phyloP scores from a whole-genome alignment of 2,329 filamentous ascomycete genomes.

The Leptosphaerulina australis region DNA sequence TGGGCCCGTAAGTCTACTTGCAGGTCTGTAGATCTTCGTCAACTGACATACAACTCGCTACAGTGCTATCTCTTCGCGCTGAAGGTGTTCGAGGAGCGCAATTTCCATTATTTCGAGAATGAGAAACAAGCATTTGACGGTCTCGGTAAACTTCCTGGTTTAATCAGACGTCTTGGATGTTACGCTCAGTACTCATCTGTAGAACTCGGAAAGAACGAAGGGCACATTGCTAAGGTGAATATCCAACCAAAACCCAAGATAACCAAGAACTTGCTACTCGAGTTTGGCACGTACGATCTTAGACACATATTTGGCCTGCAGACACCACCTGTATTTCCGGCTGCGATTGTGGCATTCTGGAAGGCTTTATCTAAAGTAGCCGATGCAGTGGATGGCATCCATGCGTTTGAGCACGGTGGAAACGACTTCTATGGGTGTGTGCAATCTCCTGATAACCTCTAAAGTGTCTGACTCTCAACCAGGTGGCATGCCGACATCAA shows the following conservation, averaged over 20 bases:
- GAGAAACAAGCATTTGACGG: constrained; percentile 11
- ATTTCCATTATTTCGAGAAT: not conserved
- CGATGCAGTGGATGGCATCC: constrained; percentile 32
- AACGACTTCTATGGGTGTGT: constrained; percentile 6
- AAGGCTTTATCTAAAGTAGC: constrained; percentile 36
- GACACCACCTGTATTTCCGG: constrained; percentile 24
- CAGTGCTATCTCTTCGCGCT: constrained; percentile 13
- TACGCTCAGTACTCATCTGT: not conserved
- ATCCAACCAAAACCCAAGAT: not conserved
- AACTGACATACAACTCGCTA: not conserved
- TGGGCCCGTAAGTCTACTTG: too few relatives aligned
- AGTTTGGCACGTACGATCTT: constrained; percentile 43
- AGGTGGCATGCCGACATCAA: constrained; percentile 55
- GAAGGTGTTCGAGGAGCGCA: constrained; percentile 8
- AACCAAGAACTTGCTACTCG: constrained; percentile 43
- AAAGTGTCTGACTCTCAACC: not conserved
- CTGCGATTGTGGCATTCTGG: constrained; percentile 41
- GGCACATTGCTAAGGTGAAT: too few relatives aligned
- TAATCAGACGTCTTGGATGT: constrained; percentile 6
- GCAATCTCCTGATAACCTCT: not conserved
- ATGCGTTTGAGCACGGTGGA: constrained; percentile 19
- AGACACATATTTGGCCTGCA: constrained; percentile 34
- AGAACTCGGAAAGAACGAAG: too few relatives aligned
- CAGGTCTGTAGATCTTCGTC: not conserved
- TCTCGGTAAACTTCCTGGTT: not conserved